A percentile compares a stretch with the other conserved stretches of the same genome.
These are phyloP conservation scores for Talaromyces nanjingensis DNA, from an alignment of 495 filamentous ascomycete genomes.

Conservation along the genomic window DNA sequence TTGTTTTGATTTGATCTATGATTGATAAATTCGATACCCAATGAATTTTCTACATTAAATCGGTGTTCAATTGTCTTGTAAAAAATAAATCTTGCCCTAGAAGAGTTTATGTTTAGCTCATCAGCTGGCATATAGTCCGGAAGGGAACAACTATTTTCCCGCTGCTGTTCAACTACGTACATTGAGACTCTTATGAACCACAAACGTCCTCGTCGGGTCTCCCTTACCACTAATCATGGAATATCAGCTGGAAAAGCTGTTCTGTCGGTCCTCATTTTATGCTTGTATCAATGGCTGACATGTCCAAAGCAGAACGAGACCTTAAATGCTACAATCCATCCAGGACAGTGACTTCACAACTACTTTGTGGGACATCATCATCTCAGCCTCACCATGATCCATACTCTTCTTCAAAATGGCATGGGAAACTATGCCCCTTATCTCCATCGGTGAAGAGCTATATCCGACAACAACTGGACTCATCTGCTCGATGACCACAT, in stretches of 20 bases:
- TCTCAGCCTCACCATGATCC: not conserved
- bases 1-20: not conserved
- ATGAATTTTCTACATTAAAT: slow-evolving; percentile 1
- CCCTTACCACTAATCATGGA: not conserved
- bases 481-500: not conserved
- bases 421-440: not conserved
- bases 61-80: no score
- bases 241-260: not conserved
- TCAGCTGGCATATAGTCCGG: no score
- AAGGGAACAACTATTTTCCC: not conserved
- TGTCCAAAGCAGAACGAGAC: not conserved
- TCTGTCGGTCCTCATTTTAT: not conserved
- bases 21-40: slow-evolving; percentile 4
- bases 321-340: no score
- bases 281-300: not conserved
- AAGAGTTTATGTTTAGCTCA: no score
- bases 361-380: not conserved
- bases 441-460: not conserved
- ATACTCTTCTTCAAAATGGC: not conserved
- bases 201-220: not conserved
- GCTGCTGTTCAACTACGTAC: not conserved
- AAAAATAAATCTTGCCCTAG: no score
- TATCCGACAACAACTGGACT: not conserved
- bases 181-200: not conserved
- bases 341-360: not conserved